A percentile compares a stretch with the other conserved stretches of the same genome.
Conservation (phyloP, 108 stramenopile genomes). For the Cyclotella choctawhatcheeana region DNA sequence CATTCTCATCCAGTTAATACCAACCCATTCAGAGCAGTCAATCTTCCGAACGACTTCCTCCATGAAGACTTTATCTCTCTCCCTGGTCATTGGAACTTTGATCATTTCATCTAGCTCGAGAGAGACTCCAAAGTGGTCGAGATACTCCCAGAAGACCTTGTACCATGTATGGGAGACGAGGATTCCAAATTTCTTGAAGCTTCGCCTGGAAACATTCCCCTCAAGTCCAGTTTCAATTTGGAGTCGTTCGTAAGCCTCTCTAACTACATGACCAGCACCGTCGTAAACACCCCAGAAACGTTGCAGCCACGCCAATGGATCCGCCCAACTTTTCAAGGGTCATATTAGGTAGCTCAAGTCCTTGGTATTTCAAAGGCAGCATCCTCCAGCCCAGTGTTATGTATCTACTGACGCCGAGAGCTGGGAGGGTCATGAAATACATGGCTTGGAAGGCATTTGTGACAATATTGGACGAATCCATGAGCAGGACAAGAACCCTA, state of each 20-base stretch:
- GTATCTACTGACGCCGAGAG: slow-evolving; percentile 4
- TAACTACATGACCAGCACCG: background rate
- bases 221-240: slow-evolving; percentile 6
- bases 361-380: slow-evolving; percentile 1
- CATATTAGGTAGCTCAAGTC: slow-evolving; percentile 5
- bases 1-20: background rate
- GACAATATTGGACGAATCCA: background rate
- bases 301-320: background rate
- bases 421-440: background rate
- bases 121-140: background rate
- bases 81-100: background rate
- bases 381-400: background rate
- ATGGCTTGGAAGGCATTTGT: background rate
- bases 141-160: slow-evolving; percentile 10
- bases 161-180: slow-evolving; percentile 12
- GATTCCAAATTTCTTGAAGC: background rate
- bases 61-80: background rate
- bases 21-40: background rate
- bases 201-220: background rate
- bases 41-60: background rate
- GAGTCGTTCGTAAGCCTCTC: background rate
- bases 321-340: background rate
- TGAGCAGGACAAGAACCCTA: background rate
- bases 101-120: background rate
- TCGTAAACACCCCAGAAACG: background rate